Percentiles rank a stretch among this genome's conserved stretches.
These are phyloP conservation scores for Cyberlindnera xishuangbannaensis DNA, from an alignment of 805 yeast genomes.

Conservation along the genomic window DNA sequence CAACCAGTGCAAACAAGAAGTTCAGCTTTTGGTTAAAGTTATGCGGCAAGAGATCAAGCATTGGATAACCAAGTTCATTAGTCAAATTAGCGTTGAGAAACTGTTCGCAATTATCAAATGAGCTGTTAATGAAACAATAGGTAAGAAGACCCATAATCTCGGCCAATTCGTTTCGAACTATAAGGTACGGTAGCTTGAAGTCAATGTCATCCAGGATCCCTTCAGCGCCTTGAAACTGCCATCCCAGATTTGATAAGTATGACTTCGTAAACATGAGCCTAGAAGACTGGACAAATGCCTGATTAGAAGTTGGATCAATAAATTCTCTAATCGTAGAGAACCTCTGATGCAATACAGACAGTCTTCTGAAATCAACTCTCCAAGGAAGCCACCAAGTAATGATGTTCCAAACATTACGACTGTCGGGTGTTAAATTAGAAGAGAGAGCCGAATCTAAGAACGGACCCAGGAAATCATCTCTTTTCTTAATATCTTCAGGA, in stretches of 20 bases:
- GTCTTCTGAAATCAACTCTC: constrained; percentile 62
- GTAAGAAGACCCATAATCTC: constrained; percentile 39
- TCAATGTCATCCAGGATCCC: constrained; percentile 36
- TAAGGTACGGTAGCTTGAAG: constrained; percentile 61
- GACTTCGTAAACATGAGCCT: constrained; percentile 51
- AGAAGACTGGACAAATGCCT: constrained; percentile 62
- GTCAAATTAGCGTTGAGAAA: constrained; percentile 34
- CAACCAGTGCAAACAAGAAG: constrained; percentile 39
- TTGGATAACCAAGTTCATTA: constrained; percentile 31
- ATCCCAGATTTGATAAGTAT: constrained; percentile 42
- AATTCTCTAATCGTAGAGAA: constrained; percentile 36
- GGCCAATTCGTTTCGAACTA: constrained; percentile 66
- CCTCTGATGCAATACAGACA: constrained; percentile 41
- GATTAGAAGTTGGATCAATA: constrained; percentile 48
- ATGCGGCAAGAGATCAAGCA: constrained; percentile 25
- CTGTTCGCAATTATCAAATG: constrained; percentile 32
- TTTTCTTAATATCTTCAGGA: constrained; percentile 25
- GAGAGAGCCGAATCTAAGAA: constrained; percentile 44
- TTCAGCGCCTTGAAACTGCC: constrained; percentile 50
- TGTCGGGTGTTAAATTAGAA: constrained; percentile 67
- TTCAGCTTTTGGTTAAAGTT: constrained; percentile 34
- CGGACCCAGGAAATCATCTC: constrained; percentile 42
- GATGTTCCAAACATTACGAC: constrained; percentile 66
- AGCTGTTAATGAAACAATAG: constrained; percentile 37
- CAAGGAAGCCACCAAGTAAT: constrained; percentile 70